Conservation (phyloP, 495 filamentous ascomycete genomes). For the Penicillium lagena region DNA sequence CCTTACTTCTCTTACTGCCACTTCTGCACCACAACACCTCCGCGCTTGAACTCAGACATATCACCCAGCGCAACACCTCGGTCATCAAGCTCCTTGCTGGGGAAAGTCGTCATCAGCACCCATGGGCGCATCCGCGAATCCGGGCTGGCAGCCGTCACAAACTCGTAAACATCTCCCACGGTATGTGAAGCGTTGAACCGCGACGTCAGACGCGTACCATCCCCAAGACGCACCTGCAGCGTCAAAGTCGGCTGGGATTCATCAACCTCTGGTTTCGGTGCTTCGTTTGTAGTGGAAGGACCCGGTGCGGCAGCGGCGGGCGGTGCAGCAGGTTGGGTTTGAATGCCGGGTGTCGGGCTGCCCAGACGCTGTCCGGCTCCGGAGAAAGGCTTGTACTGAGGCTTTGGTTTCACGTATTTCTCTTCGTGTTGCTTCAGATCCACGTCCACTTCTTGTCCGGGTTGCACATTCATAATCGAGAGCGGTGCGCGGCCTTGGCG, state of each 20-base stretch:
- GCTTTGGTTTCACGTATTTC: conserved; percentile 75
- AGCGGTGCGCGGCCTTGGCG: conserved; percentile 80
- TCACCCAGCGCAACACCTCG: conserved; percentile 63
- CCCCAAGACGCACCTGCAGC: conserved; percentile 82
- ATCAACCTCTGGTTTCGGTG: conserved; percentile 51
- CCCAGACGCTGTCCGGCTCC: conserved; percentile 84
- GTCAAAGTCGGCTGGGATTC: conserved; percentile 69
- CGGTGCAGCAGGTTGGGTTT: conserved; percentile 26
- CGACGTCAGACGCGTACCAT: conserved; percentile 78
- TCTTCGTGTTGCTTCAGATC: conserved; percentile 81
- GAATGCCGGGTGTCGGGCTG: conserved; percentile 72
- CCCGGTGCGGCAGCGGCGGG: conserved; percentile 23
- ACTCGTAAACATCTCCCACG: conserved; percentile 83
- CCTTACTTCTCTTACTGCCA: conserved; percentile 52
- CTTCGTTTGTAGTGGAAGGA: conserved; percentile 10
- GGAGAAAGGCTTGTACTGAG: conserved; percentile 79
- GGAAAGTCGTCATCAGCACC: conserved; percentile 91
- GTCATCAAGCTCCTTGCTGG: conserved; percentile 86
- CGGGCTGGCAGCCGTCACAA: conserved; percentile 65
- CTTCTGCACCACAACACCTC: conserved; percentile 84
- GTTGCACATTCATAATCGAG: conserved; percentile 79
- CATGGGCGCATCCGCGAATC: conserved; percentile 55
- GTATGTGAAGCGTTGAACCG: conserved; percentile 92
- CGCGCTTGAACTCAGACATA: conserved; percentile 74
- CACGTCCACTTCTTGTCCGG: conserved; percentile 84